phyloP scores from a whole-genome alignment of 352 stramenopile genomes.

The Phytophthora pistaciae region DNA sequence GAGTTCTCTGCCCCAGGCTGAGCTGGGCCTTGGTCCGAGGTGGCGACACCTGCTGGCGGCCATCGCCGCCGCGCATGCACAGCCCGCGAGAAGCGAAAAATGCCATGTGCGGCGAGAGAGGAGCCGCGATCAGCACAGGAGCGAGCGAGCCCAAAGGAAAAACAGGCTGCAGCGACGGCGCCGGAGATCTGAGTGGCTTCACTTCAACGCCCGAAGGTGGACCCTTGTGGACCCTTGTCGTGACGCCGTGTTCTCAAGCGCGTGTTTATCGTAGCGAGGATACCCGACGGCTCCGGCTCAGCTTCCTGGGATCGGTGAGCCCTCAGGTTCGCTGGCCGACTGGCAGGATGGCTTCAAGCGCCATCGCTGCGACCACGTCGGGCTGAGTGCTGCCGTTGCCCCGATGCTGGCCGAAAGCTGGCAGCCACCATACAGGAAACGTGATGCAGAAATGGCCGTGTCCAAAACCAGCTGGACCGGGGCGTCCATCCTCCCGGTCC shows the following conservation, averaged over 20 bases:
- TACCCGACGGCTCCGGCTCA: background rate
- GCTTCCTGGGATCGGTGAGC: background rate
- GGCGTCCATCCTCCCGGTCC: slow-evolving; percentile 28
- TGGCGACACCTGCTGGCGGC: slow-evolving; percentile 1
- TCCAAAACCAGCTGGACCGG: slow-evolving; percentile 22
- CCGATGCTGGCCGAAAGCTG: background rate
- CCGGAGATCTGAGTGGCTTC: background rate
- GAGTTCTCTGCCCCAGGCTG: slow-evolving; percentile 13
- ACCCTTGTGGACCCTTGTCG: slow-evolving; percentile 12
- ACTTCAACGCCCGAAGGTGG: slow-evolving; percentile 14
- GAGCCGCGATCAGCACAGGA: slow-evolving; percentile 8
- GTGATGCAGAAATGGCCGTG: slow-evolving; percentile 32
- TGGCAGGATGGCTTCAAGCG: background rate
- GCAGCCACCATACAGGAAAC: slow-evolving; percentile 17
- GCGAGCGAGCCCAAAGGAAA: slow-evolving; percentile 7
- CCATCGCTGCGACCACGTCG: background rate
- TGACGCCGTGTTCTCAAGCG: slow-evolving; percentile 10
- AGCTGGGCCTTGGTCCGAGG: slow-evolving; percentile 1
- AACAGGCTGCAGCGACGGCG: background rate
- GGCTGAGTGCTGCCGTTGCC: no score
- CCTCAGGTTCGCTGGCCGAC: background rate
- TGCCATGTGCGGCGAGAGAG: slow-evolving; percentile 27
- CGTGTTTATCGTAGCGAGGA: background rate
- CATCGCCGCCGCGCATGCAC: slow-evolving; percentile 3
- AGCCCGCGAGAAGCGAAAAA: slow-evolving; percentile 32